These are phyloP conservation scores for Camellia japonica DNA, from an alignment of 148 eudicot species.

Conservation along the genomic window DNA sequence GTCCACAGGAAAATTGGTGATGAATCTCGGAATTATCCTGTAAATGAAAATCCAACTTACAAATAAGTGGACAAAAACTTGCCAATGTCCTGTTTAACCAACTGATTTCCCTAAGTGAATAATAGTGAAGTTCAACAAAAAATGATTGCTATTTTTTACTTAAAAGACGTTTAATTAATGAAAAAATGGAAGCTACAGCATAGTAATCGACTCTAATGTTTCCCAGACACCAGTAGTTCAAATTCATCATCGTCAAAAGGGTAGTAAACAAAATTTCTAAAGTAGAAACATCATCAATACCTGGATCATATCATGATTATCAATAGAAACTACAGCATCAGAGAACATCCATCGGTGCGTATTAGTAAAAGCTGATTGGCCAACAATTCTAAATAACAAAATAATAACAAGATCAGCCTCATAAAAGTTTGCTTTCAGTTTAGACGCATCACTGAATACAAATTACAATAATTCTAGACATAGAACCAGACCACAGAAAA, in stretches of 20 bases:
- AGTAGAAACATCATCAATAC: conserved; percentile 21
- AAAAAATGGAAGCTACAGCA: not conserved
- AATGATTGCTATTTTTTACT: not conserved
- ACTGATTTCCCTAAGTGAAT: not conserved
- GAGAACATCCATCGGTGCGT: conserved; percentile 60
- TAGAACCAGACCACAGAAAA: too few species aligned
- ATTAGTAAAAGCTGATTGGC: conserved; percentile 61
- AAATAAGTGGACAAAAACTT: not conserved
- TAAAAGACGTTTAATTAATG: not conserved
- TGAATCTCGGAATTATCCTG: conserved; percentile 59
- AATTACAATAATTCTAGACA: not conserved
- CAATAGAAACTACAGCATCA: conserved; percentile 29
- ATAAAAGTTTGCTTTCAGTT: not conserved
- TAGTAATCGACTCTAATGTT: not conserved
- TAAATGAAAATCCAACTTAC: conserved; percentile 9
- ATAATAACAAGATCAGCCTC: conserved; percentile 16
- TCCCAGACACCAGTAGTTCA: not conserved
- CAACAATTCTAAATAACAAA: conserved; percentile 52
- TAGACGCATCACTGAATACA: not conserved
- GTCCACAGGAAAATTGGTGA: conserved; percentile 54
- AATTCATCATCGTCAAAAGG: not conserved
- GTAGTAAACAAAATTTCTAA: not conserved
- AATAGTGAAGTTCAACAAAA: not conserved
- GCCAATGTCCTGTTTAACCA: not conserved
- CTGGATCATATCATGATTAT: conserved; percentile 27